These are phyloP conservation scores for Beverwykella pulmonaria DNA, from an alignment of 495 filamentous ascomycete species.

Conservation along the genomic window DNA sequence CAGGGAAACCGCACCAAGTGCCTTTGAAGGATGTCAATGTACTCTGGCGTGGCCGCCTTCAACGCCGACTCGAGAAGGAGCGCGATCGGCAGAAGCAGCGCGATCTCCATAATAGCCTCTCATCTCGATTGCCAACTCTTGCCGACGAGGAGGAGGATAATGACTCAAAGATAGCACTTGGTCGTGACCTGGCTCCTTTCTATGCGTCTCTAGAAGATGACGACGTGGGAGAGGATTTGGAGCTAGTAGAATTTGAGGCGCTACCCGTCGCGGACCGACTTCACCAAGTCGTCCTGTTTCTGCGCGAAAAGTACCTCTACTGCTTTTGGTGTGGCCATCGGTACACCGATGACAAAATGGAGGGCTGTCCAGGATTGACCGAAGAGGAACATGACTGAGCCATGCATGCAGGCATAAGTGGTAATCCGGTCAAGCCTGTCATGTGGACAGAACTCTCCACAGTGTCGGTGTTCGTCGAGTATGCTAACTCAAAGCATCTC, in stretches of 20 bases:
- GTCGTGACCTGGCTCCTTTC: constrained; percentile 51
- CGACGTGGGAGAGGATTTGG: constrained; percentile 77
- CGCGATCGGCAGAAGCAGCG: constrained; percentile 66
- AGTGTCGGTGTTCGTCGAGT: background rate
- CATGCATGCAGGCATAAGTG: background rate
- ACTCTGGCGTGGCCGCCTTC: constrained; percentile 75
- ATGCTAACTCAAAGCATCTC: too few relatives aligned
- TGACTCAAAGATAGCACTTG: constrained; percentile 61
- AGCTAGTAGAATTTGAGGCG: constrained; percentile 81
- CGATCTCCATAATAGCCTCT: constrained; percentile 60
- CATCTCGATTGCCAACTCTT: constrained; percentile 54
- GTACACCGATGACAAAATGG: constrained; percentile 71
- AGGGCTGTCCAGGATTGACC: constrained; percentile 84
- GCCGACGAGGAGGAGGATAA: constrained; percentile 57
- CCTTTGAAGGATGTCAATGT: constrained; percentile 68
- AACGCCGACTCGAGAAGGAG: constrained; percentile 69
- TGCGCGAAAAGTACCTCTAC: constrained; percentile 74
- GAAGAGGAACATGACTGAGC: constrained; percentile 67
- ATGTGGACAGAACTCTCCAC: background rate
- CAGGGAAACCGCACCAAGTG: constrained; percentile 13
- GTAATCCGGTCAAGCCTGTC: background rate
- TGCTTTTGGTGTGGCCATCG: constrained; percentile 96
- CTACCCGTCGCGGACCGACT: constrained; percentile 67
- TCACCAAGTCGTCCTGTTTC: constrained; percentile 62
- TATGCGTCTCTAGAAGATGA: constrained; percentile 63